Evolutionary conservation across 352 stramenopile species (phyloP), one percentile per base, ranked within the genome.

Genomic region (Phytophthora rubi): DNA sequence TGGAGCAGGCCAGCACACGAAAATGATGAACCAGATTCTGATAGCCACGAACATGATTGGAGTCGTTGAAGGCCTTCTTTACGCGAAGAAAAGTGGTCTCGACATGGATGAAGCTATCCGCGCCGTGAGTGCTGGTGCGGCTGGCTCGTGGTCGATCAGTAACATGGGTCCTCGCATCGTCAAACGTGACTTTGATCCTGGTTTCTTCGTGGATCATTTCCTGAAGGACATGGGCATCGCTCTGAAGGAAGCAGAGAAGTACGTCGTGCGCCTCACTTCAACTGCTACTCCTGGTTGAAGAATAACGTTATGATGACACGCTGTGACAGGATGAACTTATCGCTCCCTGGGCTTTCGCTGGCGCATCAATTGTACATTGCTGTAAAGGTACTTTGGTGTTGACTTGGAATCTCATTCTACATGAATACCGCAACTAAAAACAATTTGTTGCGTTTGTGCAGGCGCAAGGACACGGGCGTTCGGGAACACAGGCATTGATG

Each of bases 11-110:
- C 90, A 97, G 63, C 86, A 96, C 67, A 97, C 91, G 16, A 97
- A 98, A 81, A 96, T 97, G 89, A 90, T 98, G 59, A 98, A 97
- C 73, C 92, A 98, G 66, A 93, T 95, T 66, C 62, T 95, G 71
- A 96, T 96, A 59, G 83, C 86, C 44, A 94, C 86, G 49, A 93
- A 90, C 67, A 96, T 96, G 89, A 94, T 97, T 56, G 92, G 91
- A 35, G 87, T 97, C 10, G 86, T 92, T 10, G 92, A 98, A 77
- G 85, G 90, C 6, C 70, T 98, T 56, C 62, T 98, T 33, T 97
- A 97, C 71, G 91, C 89, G 26, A 92, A 96, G 73, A 90, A 88
- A 55, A 90, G 86, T 35, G 92, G 92, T 8, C 70, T 98, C 23
- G 87, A 97, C 60, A 86, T 97, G 75, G 80, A 95, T 52, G 90